Percentiles rank a stretch among this genome's conserved stretches.
Conservation (phyloP, 768 basidiomycete species). For the Hortiboletus flavorubellus region DNA sequence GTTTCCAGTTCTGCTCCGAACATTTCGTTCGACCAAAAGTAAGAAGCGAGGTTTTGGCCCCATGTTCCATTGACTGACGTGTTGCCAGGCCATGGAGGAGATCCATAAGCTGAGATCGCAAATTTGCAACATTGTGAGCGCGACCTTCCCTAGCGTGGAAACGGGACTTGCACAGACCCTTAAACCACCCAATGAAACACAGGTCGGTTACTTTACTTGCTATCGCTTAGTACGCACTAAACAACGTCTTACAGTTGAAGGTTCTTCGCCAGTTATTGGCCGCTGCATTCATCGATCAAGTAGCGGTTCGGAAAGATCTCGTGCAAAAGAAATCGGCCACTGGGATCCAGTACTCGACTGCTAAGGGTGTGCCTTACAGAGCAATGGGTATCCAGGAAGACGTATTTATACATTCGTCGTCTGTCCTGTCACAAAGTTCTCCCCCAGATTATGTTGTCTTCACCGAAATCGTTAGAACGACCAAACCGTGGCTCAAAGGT, state of each 20-base stretch:
- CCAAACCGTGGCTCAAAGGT: conserved; percentile 80
- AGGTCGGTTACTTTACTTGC: conserved; percentile 44
- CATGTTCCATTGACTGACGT: background rate
- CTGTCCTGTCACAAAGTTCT: conserved; percentile 59
- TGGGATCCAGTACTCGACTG: conserved; percentile 68
- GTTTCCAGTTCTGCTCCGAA: conserved; percentile 73
- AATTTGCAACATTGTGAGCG: conserved; percentile 77
- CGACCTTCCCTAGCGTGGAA: conserved; percentile 68
- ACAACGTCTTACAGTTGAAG: conserved; percentile 62
- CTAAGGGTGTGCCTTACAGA: conserved; percentile 78
- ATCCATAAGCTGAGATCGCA: conserved; percentile 93
- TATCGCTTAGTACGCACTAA: background rate
- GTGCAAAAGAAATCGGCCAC: conserved; percentile 53
- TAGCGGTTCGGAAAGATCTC: conserved; percentile 87
- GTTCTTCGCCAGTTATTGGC: conserved; percentile 83
- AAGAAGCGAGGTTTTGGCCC: conserved; percentile 9
- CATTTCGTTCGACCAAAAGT: conserved; percentile 93
- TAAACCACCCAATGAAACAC: conserved; percentile 70
- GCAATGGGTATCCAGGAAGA: conserved; percentile 80
- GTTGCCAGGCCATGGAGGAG: conserved; percentile 90
- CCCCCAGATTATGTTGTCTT: conserved; percentile 89
- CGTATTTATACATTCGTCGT: conserved; percentile 90
- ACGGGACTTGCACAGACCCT: conserved; percentile 63
- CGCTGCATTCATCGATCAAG: conserved; percentile 92
- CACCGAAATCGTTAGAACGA: conserved; percentile 77